These are phyloP conservation scores for Diaporthe velutina DNA, from an alignment of 2,329 filamentous ascomycete species.

Conservation along the genomic window DNA sequence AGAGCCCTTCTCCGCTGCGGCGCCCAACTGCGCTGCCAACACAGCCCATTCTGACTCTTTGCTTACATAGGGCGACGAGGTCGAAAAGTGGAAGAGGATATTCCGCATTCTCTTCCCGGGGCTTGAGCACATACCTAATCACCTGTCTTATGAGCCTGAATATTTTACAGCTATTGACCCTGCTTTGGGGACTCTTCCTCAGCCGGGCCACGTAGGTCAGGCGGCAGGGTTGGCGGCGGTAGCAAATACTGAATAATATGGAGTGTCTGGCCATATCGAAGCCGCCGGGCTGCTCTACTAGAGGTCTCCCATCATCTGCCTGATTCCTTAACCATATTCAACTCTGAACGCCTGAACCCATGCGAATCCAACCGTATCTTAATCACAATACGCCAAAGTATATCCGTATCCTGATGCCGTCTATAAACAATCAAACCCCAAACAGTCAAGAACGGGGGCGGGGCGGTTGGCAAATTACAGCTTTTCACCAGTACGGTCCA, in stretches of 20 bases:
- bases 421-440: constrained; percentile 20
- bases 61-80: constrained; percentile 32
- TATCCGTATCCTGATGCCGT: constrained; percentile 18
- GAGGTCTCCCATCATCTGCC: background rate
- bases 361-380: constrained; percentile 14
- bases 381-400: constrained; percentile 17
- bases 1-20: background rate
- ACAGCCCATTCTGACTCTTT: constrained; percentile 31
- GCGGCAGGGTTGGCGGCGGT: background rate
- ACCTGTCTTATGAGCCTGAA: constrained; percentile 15
- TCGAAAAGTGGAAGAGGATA: constrained; percentile 35
- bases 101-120: constrained; percentile 36
- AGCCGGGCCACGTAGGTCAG: background rate
- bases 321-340: background rate
- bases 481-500: constrained; percentile 40
- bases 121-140: constrained; percentile 14
- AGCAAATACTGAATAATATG: background rate
- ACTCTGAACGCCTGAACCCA: constrained; percentile 8
- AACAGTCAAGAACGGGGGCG: background rate
- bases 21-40: too few relatives aligned
- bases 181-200: constrained; percentile 5
- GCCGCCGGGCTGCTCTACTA: background rate
- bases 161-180: constrained; percentile 35
- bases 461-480: constrained; percentile 22
- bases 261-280: background rate